phyloP scores from a whole-genome alignment of 2,329 filamentous ascomycete genomes.

The Pseudomassariella vexata region DNA sequence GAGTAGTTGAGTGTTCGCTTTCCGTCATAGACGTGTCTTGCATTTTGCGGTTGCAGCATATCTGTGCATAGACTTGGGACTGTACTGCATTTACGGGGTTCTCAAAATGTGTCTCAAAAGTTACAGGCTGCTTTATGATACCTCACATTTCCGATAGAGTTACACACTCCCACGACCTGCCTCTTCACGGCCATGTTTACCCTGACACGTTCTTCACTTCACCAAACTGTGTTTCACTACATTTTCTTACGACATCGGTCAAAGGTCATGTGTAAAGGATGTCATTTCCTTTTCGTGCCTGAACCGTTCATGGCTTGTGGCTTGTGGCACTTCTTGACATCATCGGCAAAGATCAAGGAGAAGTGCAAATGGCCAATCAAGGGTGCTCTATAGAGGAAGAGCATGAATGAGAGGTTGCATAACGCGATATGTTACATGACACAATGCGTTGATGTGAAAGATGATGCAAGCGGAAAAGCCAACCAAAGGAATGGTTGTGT shows the following conservation, averaged over 20 bases:
- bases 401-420: no score
- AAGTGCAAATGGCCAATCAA: no score
- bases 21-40: conserved; percentile 23
- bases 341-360: neutral
- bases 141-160: conserved; percentile 29
- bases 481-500: no score
- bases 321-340: neutral
- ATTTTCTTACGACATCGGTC: conserved; percentile 4
- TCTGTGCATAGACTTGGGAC: conserved; percentile 36
- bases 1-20: conserved; percentile 35
- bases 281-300: conserved; percentile 2
- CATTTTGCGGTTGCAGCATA: conserved; percentile 26
- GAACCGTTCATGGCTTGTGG: neutral
- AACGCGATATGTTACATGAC: no score
- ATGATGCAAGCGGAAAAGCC: no score
- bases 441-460: no score
- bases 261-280: conserved; percentile 2
- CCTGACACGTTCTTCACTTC: conserved; percentile 13
- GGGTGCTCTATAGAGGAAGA: no score
- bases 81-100: conserved; percentile 38
- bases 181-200: conserved; percentile 18
- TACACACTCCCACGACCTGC: conserved; percentile 21
- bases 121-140: conserved; percentile 35
- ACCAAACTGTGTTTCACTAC: conserved; percentile 13
- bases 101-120: conserved; percentile 38